Evolutionary conservation across 2,329 filamentous ascomycete species (phyloP).

Genomic region (Chalaropsis thielavioides): DNA sequence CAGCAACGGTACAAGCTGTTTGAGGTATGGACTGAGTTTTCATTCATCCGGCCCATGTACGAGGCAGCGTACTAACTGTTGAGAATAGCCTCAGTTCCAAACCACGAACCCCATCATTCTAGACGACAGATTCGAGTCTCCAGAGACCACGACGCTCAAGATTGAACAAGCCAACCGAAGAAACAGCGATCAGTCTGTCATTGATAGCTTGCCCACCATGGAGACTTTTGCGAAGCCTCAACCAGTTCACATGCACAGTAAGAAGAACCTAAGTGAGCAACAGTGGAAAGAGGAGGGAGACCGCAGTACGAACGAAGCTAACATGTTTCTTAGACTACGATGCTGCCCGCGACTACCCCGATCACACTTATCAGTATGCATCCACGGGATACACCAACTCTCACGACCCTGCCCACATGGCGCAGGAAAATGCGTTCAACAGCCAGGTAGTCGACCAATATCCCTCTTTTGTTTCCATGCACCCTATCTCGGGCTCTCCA

Average conservation of each 20-base stretch:
- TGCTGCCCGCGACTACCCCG: constrained; percentile 45
- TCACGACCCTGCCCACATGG: constrained; percentile 26
- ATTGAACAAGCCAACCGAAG: constrained; percentile 41
- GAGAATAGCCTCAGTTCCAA: neutral
- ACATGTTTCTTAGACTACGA: constrained; percentile 36
- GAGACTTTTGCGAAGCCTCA: constrained; percentile 59
- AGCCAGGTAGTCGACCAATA: constrained; percentile 53
- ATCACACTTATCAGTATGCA: constrained; percentile 39
- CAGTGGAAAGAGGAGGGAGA: neutral
- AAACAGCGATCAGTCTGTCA: constrained; percentile 32
- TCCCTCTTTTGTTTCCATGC: constrained; percentile 35
- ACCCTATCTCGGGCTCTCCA: constrained; percentile 51
- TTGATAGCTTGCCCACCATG: constrained; percentile 23
- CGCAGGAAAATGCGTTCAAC: constrained; percentile 37
- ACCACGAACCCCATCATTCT: constrained; percentile 35
- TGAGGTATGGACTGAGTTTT: constrained; percentile 32
- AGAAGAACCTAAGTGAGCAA: constrained; percentile 28
- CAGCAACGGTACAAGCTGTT: constrained; percentile 43
- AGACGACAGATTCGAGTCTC: constrained; percentile 43
- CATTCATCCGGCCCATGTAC: neutral
- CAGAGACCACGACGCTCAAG: constrained; percentile 40
- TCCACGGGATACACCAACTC: constrained; percentile 27
- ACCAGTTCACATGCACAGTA: constrained; percentile 67
- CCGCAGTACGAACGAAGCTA: neutral
- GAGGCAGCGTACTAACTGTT: neutral